Evolutionary conservation across 108 stramenopile species (phyloP).

Genomic region (Cyclotella baltica): DNA sequence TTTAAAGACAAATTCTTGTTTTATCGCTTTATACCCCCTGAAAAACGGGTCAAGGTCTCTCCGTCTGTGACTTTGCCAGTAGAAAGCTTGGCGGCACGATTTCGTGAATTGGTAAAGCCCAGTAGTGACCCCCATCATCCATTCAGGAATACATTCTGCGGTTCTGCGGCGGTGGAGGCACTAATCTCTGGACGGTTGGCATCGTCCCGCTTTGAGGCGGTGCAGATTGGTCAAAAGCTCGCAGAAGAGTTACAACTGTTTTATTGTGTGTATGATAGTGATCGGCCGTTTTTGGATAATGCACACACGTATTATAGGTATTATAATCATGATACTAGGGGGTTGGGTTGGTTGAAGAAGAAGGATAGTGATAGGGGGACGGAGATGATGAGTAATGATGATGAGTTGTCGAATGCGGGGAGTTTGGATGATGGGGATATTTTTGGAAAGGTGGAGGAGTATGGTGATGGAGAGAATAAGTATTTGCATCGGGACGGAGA

Average conservation of each 20-base stretch:
- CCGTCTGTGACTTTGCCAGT: slow-evolving; percentile 11
- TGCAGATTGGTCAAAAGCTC: slow-evolving; percentile 23
- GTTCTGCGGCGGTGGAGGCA: slow-evolving; percentile 7
- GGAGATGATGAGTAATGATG: not conserved
- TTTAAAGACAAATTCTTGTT: slow-evolving; percentile 61
- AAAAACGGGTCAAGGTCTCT: not conserved
- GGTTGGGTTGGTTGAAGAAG: slow-evolving; percentile 1
- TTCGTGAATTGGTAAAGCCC: slow-evolving; percentile 21
- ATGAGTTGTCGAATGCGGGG: slow-evolving; percentile 11
- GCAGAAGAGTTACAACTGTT: slow-evolving; percentile 1
- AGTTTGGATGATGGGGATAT: slow-evolving; percentile 4
- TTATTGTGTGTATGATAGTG: slow-evolving; percentile 8
- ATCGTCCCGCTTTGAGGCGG: slow-evolving; percentile 24
- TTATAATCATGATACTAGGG: slow-evolving; percentile 1
- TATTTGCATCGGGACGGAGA: not conserved
- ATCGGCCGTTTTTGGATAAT: slow-evolving; percentile 10
- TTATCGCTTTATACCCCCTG: slow-evolving; percentile 47
- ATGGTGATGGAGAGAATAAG: not conserved
- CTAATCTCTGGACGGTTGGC: slow-evolving; percentile 14
- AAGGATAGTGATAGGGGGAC: not conserved
- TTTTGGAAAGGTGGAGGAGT: not conserved
- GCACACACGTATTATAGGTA: slow-evolving; percentile 14
- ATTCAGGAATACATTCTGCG: slow-evolving; percentile 16
- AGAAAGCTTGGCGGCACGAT: slow-evolving; percentile 13
- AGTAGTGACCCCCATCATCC: slow-evolving; percentile 18